Conservation (phyloP, 768 basidiomycete genomes). For the Sporobolomyces roseus region DNA sequence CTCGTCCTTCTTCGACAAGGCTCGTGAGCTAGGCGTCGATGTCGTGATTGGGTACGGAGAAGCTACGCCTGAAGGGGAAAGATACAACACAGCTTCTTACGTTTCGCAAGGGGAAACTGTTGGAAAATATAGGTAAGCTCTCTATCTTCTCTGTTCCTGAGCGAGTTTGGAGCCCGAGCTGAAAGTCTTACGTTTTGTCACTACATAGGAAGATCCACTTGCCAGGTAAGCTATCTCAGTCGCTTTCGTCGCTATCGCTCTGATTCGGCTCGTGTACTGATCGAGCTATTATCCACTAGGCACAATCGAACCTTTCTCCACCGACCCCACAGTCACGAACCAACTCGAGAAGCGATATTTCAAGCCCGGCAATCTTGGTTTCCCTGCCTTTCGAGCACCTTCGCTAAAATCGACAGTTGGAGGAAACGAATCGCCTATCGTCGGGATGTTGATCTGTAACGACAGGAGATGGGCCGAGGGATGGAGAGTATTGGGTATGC, state of each 20-base stretch:
- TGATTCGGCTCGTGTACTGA: too few relatives aligned
- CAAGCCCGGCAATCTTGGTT: slow-evolving; percentile 47
- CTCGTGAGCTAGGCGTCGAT: slow-evolving; percentile 44
- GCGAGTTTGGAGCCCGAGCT: too few relatives aligned
- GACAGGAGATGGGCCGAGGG: slow-evolving; percentile 49
- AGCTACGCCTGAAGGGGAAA: slow-evolving; percentile 41
- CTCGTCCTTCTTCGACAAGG: slow-evolving; percentile 45
- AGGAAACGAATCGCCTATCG: slow-evolving; percentile 43
- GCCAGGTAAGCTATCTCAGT: too few relatives aligned
- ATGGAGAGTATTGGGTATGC: slow-evolving; percentile 47
- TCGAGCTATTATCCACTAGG: too few relatives aligned
- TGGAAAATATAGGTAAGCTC: slow-evolving; percentile 42
- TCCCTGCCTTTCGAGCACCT: slow-evolving; percentile 46
- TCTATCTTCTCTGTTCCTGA: not conserved
- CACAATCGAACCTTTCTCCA: slow-evolving; percentile 46
- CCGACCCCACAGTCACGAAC: slow-evolving; percentile 46
- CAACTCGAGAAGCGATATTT: slow-evolving; percentile 50
- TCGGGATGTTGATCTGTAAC: slow-evolving; percentile 48
- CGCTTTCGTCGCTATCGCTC: too few relatives aligned
- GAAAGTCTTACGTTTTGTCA: too few relatives aligned
- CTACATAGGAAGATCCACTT: not conserved
- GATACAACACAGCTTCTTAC: slow-evolving; percentile 48
- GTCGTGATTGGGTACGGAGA: slow-evolving; percentile 49
- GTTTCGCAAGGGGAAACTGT: slow-evolving; percentile 44
- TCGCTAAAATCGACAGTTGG: slow-evolving; percentile 31